Base-by-base conservation (phyloP, 805 yeast genomes). In the Naumovozyma baii region DNA sequence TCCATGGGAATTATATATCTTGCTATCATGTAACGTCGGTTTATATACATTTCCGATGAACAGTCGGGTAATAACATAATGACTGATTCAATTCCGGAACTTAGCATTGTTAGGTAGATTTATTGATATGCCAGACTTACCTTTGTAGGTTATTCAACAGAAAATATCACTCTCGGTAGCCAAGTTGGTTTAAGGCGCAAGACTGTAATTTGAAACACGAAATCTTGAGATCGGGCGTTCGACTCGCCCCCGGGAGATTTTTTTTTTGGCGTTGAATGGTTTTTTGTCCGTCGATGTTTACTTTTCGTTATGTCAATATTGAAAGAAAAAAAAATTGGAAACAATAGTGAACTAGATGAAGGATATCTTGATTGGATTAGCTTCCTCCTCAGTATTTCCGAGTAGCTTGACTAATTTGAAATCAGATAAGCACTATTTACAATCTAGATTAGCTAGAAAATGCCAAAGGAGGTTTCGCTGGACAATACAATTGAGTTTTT, bases 291-390 rank as follows among this genome's bases (percentile, higher is more conserved):
- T n/a, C n/a, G n/a, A n/a, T n/a, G n/a, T n/a, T n/a, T n/a, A n/a
- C n/a, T n/a, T n/a, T n/a, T n/a, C n/a, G n/a, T n/a, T n/a, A n/a
- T n/a, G n/a, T n/a, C n/a, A n/a, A n/a, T n/a, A n/a, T n/a, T n/a
- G n/a, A n/a, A n/a, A n/a, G n/a, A n/a, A n/a, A n/a, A 22, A 10
- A 22, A 22, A 22, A 22, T 7, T 22, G 26, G 26, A 22, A 22
- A 22, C 10, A 22, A 22, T 22, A 7, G 7, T 22, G 7, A 10
- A 10, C 26, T 22, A 22, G 26, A 22, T 22, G 26, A 22, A 22
- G 10, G 7, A 10, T 10, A 22, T 7, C 26, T 22, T 22, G 73
- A 35, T 66, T 83, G 43, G 72, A 69, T 49, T 76, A 64, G 49
- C 16, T n/a, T 5, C 17, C 18, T n/a, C 9, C n/a, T 19, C 17